These are phyloP conservation scores for Populus pruinosa DNA, from an alignment of 345 rosid species.

Conservation along the genomic window DNA sequence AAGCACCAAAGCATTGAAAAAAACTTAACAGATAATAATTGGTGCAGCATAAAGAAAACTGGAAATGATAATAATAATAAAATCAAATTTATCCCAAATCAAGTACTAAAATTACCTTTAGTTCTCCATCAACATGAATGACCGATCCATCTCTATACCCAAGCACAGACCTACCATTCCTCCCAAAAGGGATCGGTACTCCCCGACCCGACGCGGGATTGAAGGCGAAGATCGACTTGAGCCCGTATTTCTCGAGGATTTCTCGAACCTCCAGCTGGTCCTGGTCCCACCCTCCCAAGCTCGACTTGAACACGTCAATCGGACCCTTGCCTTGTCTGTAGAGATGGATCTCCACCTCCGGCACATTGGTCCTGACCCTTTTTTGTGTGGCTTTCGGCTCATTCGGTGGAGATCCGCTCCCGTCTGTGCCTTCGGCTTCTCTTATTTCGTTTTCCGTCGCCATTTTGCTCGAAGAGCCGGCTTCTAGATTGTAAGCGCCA, in stretches of 20 bases:
- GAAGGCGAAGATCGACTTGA: conserved; percentile 78
- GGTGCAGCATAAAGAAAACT: not conserved
- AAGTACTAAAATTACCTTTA: conserved; percentile 42
- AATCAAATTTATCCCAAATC: not conserved
- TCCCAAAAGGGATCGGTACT: conserved; percentile 69
- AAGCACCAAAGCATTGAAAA: not conserved
- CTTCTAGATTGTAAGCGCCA: not conserved
- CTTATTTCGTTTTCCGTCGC: conserved; percentile 30
- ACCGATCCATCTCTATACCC: conserved; percentile 70
- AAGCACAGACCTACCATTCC: conserved; percentile 78
- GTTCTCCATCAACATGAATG: conserved; percentile 81
- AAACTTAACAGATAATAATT: not conserved
- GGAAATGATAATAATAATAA: not conserved
- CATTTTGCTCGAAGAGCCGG: conserved; percentile 14
- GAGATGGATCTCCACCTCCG: conserved; percentile 79
- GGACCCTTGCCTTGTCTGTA: conserved; percentile 77
- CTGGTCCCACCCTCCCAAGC: conserved; percentile 77
- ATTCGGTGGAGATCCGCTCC: not conserved
- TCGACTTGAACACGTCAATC: conserved; percentile 70
- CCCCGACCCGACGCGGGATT: conserved; percentile 61
- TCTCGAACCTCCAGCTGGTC: conserved; percentile 85
- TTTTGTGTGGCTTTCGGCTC: conserved; percentile 6
- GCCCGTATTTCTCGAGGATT: conserved; percentile 64
- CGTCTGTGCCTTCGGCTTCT: conserved; percentile 54
- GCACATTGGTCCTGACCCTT: conserved; percentile 47